phyloP scores from a whole-genome alignment of 2,329 filamentous ascomycete genomes.

The Aspergillus udagawae region DNA sequence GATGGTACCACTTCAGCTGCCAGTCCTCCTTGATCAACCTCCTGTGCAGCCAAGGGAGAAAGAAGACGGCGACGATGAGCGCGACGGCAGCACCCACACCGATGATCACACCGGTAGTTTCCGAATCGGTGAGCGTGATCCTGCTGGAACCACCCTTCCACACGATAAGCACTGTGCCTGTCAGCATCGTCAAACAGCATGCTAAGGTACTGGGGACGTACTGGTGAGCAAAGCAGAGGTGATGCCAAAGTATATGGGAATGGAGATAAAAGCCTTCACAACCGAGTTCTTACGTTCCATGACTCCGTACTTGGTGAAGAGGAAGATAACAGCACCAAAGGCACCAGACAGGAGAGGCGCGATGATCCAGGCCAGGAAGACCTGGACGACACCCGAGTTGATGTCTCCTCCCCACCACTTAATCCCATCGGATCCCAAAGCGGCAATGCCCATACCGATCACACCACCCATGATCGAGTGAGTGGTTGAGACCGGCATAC shows the following conservation, averaged over 20 bases:
- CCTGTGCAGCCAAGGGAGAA: constrained; percentile 15
- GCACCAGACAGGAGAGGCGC: constrained; percentile 11
- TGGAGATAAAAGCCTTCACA: constrained; percentile 8
- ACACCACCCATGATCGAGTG: constrained; percentile 19
- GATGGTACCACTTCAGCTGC: constrained; percentile 10
- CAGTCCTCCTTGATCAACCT: constrained; percentile 12
- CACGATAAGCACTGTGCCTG: constrained; percentile 14
- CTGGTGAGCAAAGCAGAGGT: constrained; percentile 14
- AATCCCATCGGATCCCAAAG: constrained; percentile 10
- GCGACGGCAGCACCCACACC: constrained; percentile 12
- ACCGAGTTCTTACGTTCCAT: constrained; percentile 9
- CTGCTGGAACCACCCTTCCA: constrained; percentile 16
- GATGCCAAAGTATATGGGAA: constrained; percentile 15
- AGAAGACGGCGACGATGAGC: constrained; percentile 5
- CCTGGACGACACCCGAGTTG: constrained; percentile 18
- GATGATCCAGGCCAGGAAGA: constrained; percentile 19
- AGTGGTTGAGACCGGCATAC: constrained; percentile 16
- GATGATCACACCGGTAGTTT: constrained; percentile 11
- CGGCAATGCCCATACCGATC: constrained; percentile 15
- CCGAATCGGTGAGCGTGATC: constrained; percentile 9
- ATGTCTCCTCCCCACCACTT: constrained; percentile 17
- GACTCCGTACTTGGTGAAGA: constrained; percentile 13
- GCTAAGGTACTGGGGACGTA: not conserved
- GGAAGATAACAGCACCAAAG: constrained; percentile 14
- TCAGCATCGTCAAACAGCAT: not conserved